phyloP scores from a whole-genome alignment of 768 basidiomycete genomes.

The Kondoa malvinella region DNA sequence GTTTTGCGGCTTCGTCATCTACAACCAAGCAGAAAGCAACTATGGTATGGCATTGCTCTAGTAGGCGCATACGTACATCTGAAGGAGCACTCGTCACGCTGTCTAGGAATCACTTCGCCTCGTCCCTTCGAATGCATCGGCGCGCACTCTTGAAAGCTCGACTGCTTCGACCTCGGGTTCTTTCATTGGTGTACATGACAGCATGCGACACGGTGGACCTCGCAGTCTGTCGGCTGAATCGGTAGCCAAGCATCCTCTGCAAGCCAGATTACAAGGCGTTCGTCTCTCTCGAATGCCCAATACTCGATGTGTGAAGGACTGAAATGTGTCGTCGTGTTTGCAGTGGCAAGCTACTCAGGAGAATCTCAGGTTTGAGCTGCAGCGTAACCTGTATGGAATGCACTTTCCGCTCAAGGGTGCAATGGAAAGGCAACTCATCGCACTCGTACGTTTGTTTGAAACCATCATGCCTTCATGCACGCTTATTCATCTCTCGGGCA shows the following conservation, averaged over 20 bases:
- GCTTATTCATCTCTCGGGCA: background rate
- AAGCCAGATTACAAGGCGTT: constrained; percentile 61
- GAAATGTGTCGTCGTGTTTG: no score
- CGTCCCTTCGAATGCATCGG: background rate
- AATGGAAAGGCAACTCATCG: constrained; percentile 85
- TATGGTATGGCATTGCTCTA: no score
- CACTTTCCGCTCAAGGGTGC: constrained; percentile 73
- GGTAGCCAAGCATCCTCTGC: constrained; percentile 45
- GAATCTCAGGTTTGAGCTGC: constrained; percentile 62
- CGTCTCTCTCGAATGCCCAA: constrained; percentile 25
- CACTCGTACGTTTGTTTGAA: constrained; percentile 41
- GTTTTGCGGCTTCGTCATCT: no score
- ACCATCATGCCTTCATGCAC: background rate
- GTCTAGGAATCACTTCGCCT: background rate
- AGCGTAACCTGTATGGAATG: constrained; percentile 67
- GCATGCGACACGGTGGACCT: constrained; percentile 58
- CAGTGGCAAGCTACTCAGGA: constrained; percentile 94
- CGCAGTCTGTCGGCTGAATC: constrained; percentile 62
- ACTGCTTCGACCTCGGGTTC: background rate
- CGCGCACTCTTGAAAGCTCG: background rate
- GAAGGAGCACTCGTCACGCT: background rate
- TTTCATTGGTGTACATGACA: constrained; percentile 60
- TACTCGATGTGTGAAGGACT: background rate
- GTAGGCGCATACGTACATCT: background rate
- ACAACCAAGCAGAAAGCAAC: no score